phyloP scores from a whole-genome alignment of 352 stramenopile species.

The Phytopythium cucurbitacearum region DNA sequence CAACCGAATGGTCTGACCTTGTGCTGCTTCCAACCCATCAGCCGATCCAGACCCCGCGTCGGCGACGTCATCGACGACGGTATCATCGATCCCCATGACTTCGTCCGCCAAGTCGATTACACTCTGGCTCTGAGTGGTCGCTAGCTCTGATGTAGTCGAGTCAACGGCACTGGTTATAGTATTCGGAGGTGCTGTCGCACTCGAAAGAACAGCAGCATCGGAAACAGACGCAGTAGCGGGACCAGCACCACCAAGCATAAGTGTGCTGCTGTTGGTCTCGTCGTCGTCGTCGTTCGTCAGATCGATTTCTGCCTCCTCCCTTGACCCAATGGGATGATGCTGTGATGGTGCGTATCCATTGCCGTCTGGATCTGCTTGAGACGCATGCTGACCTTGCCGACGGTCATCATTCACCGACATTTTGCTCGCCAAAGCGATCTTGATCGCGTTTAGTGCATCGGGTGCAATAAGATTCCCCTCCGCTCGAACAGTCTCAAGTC shows the following conservation, averaged over 20 bases:
- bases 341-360: too few relatives aligned
- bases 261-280: background rate
- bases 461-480: conserved; percentile 22
- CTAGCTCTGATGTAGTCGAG: background rate
- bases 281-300: background rate
- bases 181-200: background rate
- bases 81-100: background rate
- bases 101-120: conserved; percentile 1
- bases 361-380: too few relatives aligned
- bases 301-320: background rate
- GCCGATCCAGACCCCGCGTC: too few relatives aligned
- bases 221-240: too few relatives aligned
- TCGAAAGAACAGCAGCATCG: background rate
- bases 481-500: conserved; percentile 10
- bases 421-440: background rate
- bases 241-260: background rate
- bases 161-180: background rate
- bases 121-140: conserved; percentile 1
- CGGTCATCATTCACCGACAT: too few relatives aligned
- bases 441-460: conserved; percentile 13
- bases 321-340: too few relatives aligned
- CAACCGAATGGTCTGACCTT: too few relatives aligned
- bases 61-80: background rate
- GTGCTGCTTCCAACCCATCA: too few relatives aligned
- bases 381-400: too few relatives aligned